phyloP scores from a whole-genome alignment of 352 stramenopile genomes.

The Pythium biforme region DNA sequence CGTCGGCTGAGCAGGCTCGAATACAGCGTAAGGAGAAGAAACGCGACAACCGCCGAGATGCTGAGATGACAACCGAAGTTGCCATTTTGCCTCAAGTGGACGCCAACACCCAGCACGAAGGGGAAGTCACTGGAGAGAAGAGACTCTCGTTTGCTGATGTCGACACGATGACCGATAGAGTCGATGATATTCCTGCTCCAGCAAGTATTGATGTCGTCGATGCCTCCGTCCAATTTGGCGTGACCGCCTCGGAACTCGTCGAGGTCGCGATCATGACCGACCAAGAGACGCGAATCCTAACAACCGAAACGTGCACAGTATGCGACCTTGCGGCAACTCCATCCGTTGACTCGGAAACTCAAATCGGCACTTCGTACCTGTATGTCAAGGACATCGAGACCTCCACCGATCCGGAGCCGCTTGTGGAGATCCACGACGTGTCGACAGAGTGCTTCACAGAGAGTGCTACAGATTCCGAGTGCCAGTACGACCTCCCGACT shows the following conservation, averaged over 20 bases:
- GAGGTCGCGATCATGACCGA: not conserved
- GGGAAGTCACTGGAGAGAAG: constrained; percentile 1
- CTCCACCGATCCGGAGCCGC: not conserved
- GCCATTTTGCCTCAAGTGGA: constrained; percentile 18
- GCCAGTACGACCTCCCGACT: not conserved
- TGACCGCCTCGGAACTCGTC: not conserved
- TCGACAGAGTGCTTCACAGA: not conserved
- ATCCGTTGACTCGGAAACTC: not conserved
- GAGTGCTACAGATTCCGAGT: not conserved
- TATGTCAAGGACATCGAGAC: not conserved
- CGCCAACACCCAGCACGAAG: constrained; percentile 22
- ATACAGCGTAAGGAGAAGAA: constrained; percentile 16
- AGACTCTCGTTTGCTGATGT: not conserved
- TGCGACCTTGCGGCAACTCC: not conserved
- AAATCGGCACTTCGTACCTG: not conserved
- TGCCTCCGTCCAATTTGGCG: constrained; percentile 4
- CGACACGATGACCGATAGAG: constrained; percentile 8
- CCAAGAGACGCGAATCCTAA: not conserved
- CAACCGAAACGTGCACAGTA: not conserved
- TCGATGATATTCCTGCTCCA: not conserved
- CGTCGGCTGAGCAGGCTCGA: constrained; percentile 4
- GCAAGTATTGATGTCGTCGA: not conserved
- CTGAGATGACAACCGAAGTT: constrained; percentile 24
- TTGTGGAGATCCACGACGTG: not conserved
- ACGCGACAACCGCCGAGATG: constrained; percentile 13